Conservation (phyloP, 2,329 filamentous ascomycete species). For the Colletotrichum endophyticum region DNA sequence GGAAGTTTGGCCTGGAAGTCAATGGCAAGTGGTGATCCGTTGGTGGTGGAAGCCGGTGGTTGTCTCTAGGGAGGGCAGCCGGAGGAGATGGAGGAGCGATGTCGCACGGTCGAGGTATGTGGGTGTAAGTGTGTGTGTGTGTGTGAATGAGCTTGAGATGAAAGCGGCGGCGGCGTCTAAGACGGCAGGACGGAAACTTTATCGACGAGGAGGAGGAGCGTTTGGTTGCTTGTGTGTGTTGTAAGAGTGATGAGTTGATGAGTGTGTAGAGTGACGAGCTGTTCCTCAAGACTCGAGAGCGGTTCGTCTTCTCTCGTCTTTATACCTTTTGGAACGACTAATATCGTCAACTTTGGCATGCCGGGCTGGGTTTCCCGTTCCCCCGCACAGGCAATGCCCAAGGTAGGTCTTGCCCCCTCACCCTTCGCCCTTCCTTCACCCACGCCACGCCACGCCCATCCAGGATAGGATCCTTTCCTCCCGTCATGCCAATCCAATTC, state of each 20-base stretch:
- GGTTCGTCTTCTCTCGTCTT: not conserved
- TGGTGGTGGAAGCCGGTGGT: not conserved
- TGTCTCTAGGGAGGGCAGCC: not conserved
- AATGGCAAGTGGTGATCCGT: not conserved
- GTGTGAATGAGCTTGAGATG: not conserved
- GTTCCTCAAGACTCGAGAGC: not conserved
- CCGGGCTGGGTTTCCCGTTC: conserved; percentile 9
- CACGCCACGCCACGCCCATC: not conserved
- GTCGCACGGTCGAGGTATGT: not conserved
- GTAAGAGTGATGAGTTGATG: not conserved
- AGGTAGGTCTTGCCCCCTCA: not conserved
- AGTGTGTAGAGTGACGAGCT: not conserved
- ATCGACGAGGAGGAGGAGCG: not conserved
- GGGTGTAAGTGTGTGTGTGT: not conserved
- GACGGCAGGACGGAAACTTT: not conserved
- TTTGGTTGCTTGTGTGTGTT: not conserved
- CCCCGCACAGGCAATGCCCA: not conserved
- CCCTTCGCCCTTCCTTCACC: not conserved
- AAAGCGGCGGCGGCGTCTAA: not conserved
- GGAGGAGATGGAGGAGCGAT: not conserved
- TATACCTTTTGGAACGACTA: not conserved
- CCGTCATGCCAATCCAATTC: not conserved
- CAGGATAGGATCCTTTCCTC: not conserved
- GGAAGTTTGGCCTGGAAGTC: not conserved
- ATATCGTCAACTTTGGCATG: not conserved